A percentile compares a stretch with the other conserved stretches of the same genome.
Conservation (phyloP, 352 stramenopile genomes). For the Globisporangium yorkense region DNA sequence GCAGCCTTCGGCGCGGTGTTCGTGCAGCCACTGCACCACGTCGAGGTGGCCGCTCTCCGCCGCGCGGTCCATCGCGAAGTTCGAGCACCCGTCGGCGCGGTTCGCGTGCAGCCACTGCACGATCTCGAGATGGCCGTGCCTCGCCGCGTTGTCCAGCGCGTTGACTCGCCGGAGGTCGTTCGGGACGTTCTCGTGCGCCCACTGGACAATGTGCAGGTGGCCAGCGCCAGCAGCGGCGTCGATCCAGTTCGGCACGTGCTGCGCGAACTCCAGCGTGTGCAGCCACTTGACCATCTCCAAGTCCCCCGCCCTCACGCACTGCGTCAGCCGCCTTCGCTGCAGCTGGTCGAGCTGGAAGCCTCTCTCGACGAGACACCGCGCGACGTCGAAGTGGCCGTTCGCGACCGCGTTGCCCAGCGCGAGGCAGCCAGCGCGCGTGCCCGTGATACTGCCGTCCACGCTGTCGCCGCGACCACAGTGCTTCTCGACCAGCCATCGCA, state of each 20-base stretch:
- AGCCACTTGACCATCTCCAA: not conserved
- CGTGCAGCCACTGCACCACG: not conserved
- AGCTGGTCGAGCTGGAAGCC: not conserved
- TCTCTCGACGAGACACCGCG: not conserved
- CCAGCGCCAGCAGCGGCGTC: not conserved
- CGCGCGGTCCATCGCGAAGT: no score
- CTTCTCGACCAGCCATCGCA: not conserved
- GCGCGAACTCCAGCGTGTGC: not conserved
- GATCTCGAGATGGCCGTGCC: no score
- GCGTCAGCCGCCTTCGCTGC: no score
- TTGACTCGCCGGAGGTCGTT: not conserved
- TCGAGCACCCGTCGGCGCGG: no score
- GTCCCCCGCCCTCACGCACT: not conserved
- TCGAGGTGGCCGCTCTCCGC: not conserved
- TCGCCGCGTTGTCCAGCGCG: not conserved
- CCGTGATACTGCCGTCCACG: no score
- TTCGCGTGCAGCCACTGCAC: constrained; percentile 71
- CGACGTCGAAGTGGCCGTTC: not conserved
- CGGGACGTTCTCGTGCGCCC: not conserved
- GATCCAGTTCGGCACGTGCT: not conserved
- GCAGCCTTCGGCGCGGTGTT: not conserved
- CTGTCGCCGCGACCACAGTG: no score
- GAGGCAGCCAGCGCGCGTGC: not conserved
- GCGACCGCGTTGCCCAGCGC: not conserved
- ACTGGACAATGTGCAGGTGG: not conserved